Evolutionary conservation across 208 protist species (phyloP).

Genomic region (Leishmania mexicana): DNA sequence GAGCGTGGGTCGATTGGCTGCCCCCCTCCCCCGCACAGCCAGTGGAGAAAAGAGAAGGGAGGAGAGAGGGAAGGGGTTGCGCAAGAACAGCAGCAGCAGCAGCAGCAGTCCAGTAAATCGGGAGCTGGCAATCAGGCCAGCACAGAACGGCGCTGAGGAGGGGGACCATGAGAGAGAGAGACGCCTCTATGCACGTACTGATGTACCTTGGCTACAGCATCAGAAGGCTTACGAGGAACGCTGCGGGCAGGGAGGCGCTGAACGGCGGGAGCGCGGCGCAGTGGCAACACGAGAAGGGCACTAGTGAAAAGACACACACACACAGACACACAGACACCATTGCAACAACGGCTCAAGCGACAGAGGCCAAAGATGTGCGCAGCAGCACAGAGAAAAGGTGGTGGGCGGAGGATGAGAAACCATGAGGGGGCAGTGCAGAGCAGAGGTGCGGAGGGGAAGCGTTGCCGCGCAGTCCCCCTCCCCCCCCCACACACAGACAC

Average conservation of each 20-base stretch:
- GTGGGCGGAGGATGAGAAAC: background rate
- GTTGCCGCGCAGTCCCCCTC: background rate
- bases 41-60: background rate
- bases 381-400: background rate
- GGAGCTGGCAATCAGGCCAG: background rate
- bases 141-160: no score
- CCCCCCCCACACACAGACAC: no score
- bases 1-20: background rate
- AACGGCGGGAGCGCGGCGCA: background rate
- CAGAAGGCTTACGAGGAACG: background rate
- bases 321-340: background rate
- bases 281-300: background rate
- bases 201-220: background rate
- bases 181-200: background rate
- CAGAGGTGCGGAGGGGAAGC: background rate
- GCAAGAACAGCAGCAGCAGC: background rate
- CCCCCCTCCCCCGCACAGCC: background rate
- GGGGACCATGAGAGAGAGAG: background rate
- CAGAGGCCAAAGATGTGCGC: background rate
- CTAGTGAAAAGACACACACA: background rate
- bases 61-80: background rate
- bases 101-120: background rate
- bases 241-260: background rate
- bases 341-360: background rate
- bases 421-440: background rate